Evolutionary conservation across 805 yeast genomes (phyloP), one percentile per base, ranked within the genome.

Genomic region (Helenozyma rhizophorensis): DNA sequence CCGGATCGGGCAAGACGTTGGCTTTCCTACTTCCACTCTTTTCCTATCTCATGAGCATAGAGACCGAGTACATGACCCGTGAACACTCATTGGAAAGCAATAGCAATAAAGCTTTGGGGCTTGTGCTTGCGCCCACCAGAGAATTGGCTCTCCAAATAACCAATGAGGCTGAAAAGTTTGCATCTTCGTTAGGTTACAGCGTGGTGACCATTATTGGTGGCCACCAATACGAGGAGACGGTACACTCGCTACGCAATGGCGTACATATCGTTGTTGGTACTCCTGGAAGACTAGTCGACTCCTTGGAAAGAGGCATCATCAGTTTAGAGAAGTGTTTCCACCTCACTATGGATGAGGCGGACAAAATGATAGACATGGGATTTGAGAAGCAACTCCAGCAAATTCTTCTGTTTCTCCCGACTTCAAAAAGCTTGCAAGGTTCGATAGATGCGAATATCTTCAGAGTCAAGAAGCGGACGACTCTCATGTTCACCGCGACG

Each of bases 401-500:
- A 25, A 76, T 90, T 11, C 55, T 83, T 32, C 65, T 62, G 4
- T 62, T 62, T 23, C 62, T 85, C n/a, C 82, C 86, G 1, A 56
- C 55, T 0, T 53, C 60, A 2, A 43, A 51, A 21, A 39, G 47
- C 6, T 48, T 56, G 11, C 34, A 33, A 12, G 31, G 32, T n/a
- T 40, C 55, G 0, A 39, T 49, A 4, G 70, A 70, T 32, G 38
- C 48, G 9, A 62, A 66, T 27, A 72, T 74, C 1, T 73, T 61
- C 45, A 38, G 51, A 13, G 28, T 50, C 15, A 19, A 38, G 16
- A 62, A 63, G 18, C 56, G 81, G 32, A 80, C 78, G 30, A 85
- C 94, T 0, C 71, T 87, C 75, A 83, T 90, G 96, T 90, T 86
- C 57, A 85, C 97, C 0, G 97, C 97, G 0, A 93, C 98, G 0